Conservation (phyloP, 208 protist species). For the Trypanosomatidae sp. region DNA sequence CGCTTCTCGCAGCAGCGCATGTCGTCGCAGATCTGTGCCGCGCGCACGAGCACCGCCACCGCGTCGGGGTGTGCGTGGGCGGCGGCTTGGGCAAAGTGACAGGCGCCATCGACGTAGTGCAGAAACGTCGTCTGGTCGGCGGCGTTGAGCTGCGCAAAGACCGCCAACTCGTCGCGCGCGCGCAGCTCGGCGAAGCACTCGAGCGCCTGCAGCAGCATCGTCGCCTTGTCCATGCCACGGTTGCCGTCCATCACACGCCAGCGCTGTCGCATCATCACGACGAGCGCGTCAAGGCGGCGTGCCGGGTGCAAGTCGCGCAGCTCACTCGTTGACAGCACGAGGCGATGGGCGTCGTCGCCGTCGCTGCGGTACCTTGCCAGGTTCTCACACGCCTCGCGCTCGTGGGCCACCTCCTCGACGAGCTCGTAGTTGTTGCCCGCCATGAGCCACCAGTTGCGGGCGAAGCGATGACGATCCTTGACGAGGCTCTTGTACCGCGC, state of each 20-base stretch:
- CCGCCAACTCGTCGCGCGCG: conserved; percentile 26
- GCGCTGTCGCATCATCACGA: conserved; percentile 43
- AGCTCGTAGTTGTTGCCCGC: conserved; percentile 83
- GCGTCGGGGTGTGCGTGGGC: conserved; percentile 78
- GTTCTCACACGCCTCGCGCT: conserved; percentile 81
- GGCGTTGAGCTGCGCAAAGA: conserved; percentile 49
- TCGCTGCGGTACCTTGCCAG: conserved; percentile 62
- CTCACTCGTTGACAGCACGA: conserved; percentile 56
- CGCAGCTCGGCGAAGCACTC: conserved; percentile 88
- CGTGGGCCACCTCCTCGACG: conserved; percentile 63
- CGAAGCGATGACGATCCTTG: conserved; percentile 57
- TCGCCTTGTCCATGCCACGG: conserved; percentile 81
- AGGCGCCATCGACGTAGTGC: conserved; percentile 72
- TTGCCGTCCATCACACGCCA: conserved; percentile 77
- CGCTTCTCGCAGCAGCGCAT: conserved; percentile 75
- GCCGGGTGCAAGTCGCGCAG: conserved; percentile 59
- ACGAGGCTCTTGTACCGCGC: conserved; percentile 83
- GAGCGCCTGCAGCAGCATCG: conserved; percentile 58
- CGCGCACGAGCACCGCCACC: conserved; percentile 61
- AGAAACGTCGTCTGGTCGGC: conserved; percentile 80
- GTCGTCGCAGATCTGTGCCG: conserved; percentile 78
- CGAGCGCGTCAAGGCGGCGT: conserved; percentile 53
- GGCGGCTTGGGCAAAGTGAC: conserved; percentile 50
- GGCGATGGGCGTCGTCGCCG: conserved; percentile 44
- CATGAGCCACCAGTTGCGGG: conserved; percentile 71